Evolutionary conservation across 148 eudicot genomes (phyloP), one percentile per base, ranked within the genome.

Genomic region (Euryodendron excelsum): DNA sequence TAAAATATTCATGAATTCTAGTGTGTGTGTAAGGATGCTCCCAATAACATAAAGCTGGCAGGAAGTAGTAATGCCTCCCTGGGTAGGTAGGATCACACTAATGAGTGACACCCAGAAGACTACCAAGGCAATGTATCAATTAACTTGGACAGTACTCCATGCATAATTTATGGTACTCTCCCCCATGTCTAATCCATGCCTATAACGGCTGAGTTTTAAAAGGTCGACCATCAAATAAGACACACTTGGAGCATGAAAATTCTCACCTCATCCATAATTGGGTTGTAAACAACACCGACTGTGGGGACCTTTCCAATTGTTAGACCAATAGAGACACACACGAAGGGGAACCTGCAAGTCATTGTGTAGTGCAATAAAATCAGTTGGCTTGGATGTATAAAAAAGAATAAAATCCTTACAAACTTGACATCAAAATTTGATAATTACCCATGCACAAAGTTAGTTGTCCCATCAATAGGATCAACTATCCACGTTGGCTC

Each of bases 401-500:
- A 10, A 30, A 27, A 34, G 64, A 56, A 73, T 12, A 39, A 30
- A 25, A 27, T 45, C 41, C n/a, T 4, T 41, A 69, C 56, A 78
- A 7, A 53, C 37, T 69, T 71, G 21, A 48, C 31, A 65, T 9
- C 37, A 45, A 11, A 45, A 27, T 33, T 70, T 37, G 79, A 66
- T 73, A 50, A 50, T 83, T 80, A 93, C 99, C 97, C 94, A 68
- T 95, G 99, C 10, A 95, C 99, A 83, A 93, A 95, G 80, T 95
- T 95, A 62, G 94, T 93, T 36, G 99, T 93, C 61, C 99, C 99
- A 82, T 96, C 98, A 74, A 96, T 82, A 45, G 99, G 98, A 87
- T 96, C 99, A 60, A 96, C 98, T 72, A 93, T 96, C 99, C 99
- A 96, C 34, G 97, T 96, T 5, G 97, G 97, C 60, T 90, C 94